Conservation (phyloP, 2,329 filamentous ascomycete species). For the Trichoderma aggressivum region DNA sequence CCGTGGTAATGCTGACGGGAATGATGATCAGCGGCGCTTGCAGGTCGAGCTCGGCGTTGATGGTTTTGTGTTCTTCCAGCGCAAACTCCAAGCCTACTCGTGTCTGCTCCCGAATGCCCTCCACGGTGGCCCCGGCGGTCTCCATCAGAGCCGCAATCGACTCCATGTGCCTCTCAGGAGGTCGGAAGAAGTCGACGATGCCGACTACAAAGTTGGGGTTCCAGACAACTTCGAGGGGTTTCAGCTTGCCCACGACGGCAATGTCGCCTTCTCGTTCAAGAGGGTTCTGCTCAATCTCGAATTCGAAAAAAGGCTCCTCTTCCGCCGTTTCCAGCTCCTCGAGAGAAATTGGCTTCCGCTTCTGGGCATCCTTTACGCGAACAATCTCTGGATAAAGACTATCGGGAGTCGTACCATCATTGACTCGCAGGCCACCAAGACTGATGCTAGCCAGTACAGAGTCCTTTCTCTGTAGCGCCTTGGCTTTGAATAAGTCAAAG, state of each 20-base stretch:
- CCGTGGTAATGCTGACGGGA: slow-evolving; percentile 82
- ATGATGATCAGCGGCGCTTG: slow-evolving; percentile 96
- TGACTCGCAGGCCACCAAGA: slow-evolving; percentile 87
- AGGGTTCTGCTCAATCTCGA: slow-evolving; percentile 92
- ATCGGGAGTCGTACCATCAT: slow-evolving; percentile 90
- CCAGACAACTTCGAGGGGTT: slow-evolving; percentile 95
- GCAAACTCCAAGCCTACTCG: slow-evolving; percentile 94
- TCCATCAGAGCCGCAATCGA: slow-evolving; percentile 96
- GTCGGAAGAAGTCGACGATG: slow-evolving; percentile 91
- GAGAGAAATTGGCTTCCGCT: slow-evolving; percentile 49
- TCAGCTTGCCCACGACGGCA: slow-evolving; percentile 83
- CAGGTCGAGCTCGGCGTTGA: slow-evolving; percentile 92
- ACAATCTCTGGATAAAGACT: slow-evolving; percentile 95
- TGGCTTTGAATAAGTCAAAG: slow-evolving; percentile 92
- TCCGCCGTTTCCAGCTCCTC: slow-evolving; percentile 50
- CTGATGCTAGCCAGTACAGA: slow-evolving; percentile 86
- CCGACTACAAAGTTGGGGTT: slow-evolving; percentile 92
- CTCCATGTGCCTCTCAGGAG: slow-evolving; percentile 96
- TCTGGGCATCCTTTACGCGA: slow-evolving; percentile 79
- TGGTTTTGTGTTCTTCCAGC: slow-evolving; percentile 94
- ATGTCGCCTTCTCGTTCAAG: slow-evolving; percentile 90
- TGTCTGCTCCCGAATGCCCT: slow-evolving; percentile 92
- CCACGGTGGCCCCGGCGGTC: slow-evolving; percentile 89
- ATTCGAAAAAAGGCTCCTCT: slow-evolving; percentile 80
- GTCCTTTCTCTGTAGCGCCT: slow-evolving; percentile 83